Conservation (phyloP, 2,329 filamentous ascomycete species). For the Xylariaceae sp. region DNA sequence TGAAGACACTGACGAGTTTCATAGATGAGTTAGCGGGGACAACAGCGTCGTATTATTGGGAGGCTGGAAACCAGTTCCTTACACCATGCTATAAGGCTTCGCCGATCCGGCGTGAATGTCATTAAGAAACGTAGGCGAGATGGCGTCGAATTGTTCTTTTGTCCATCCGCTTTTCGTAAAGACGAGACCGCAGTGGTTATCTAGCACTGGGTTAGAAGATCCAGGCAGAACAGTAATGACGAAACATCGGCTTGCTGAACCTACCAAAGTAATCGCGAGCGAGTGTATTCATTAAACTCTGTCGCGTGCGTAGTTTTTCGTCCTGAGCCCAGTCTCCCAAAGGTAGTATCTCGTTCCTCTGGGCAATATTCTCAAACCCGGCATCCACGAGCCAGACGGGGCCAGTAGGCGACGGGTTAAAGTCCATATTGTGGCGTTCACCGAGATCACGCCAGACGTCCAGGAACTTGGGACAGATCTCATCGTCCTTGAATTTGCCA, state of each 20-base stretch:
- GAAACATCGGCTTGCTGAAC: constrained; percentile 7
- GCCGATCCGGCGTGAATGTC: constrained; percentile 16
- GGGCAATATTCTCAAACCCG: constrained; percentile 38
- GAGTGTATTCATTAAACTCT: constrained; percentile 34
- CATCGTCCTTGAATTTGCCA: constrained; percentile 29
- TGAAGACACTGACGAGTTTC: constrained; percentile 25
- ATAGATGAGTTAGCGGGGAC: background rate
- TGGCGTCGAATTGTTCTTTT: constrained; percentile 22
- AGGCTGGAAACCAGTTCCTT: constrained; percentile 5
- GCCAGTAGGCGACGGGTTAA: constrained; percentile 36
- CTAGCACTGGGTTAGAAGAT: constrained; percentile 2
- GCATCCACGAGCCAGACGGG: constrained; percentile 33
- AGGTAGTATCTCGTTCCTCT: constrained; percentile 39
- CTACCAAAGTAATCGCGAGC: constrained; percentile 32
- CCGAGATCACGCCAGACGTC: constrained; percentile 28
- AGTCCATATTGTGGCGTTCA: constrained; percentile 33
- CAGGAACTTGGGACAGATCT: constrained; percentile 34
- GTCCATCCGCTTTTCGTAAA: constrained; percentile 27
- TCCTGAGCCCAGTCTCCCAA: constrained; percentile 38
- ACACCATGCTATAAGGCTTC: constrained; percentile 28
- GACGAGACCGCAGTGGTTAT: constrained; percentile 24
- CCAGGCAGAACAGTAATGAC: background rate
- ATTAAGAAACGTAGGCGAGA: constrained; percentile 23
- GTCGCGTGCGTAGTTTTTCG: constrained; percentile 35
- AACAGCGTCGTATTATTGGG: background rate